phyloP scores from a whole-genome alignment of 148 eudicot genomes.

The Arctostaphylos glauca region DNA sequence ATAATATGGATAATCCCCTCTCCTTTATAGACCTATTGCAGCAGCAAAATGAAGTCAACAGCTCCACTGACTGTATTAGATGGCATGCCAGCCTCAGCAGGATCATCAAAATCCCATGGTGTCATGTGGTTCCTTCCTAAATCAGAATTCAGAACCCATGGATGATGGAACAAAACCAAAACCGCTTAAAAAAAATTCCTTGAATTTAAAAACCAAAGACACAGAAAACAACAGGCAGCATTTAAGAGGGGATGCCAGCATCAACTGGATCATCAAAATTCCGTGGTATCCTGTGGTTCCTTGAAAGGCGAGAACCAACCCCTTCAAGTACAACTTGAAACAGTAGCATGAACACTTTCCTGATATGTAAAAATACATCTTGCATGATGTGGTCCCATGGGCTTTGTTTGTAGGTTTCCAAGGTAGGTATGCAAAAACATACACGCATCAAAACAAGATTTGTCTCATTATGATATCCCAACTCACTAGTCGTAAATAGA shows the following conservation, averaged over 20 bases:
- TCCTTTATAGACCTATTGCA: not conserved
- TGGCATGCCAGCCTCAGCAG: not conserved
- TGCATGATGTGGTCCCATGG: not conserved
- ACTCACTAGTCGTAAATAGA: not conserved
- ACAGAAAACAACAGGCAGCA: not conserved
- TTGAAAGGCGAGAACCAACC: not conserved
- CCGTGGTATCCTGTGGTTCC: not conserved
- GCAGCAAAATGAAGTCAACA: not conserved
- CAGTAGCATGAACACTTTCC: not conserved
- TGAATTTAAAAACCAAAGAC: not conserved
- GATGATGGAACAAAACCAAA: conserved; percentile 5
- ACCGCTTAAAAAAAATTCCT: not conserved
- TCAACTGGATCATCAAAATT: not conserved
- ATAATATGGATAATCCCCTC: not conserved
- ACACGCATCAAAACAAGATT: not conserved
- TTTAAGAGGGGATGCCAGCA: not conserved
- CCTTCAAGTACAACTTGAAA: not conserved
- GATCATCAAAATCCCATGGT: no score
- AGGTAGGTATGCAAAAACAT: not conserved
- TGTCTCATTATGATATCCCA: not conserved
- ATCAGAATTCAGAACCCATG: not conserved
- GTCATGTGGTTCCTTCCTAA: conserved; percentile 3
- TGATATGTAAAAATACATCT: not conserved
- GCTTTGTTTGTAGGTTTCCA: not conserved
- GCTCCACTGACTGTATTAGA: not conserved